These are phyloP conservation scores for Verbena officinalis DNA, from an alignment of 257 asterid species.

Conservation along the genomic window DNA sequence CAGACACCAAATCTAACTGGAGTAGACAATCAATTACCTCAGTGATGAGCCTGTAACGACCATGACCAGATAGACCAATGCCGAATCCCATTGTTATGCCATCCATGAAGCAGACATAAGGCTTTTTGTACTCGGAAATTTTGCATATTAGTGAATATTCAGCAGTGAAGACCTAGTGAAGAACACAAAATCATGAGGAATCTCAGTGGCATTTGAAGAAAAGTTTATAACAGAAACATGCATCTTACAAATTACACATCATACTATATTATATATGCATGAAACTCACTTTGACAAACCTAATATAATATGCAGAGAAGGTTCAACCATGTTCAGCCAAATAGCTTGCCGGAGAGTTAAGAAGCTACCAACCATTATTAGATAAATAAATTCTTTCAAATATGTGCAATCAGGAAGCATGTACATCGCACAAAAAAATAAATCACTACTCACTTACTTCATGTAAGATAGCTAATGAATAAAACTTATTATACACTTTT, in stretches of 20 bases:
- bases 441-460: not conserved
- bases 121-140: constrained; percentile 85
- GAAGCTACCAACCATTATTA: constrained; percentile 11
- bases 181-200: constrained; percentile 19
- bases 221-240: constrained; percentile 11
- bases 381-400: constrained; percentile 9
- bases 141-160: constrained; percentile 95
- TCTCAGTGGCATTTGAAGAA: constrained; percentile 15
- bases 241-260: constrained; percentile 21
- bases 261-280: not conserved
- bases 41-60: constrained; percentile 82
- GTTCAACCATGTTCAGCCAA: not conserved
- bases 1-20: constrained; percentile 20
- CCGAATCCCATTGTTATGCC: constrained; percentile 99
- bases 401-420: constrained; percentile 16
- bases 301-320: constrained; percentile 4
- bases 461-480: not conserved
- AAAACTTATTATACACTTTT: not conserved
- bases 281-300: constrained; percentile 4
- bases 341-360: not conserved
- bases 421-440: not conserved
- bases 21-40: constrained; percentile 57
- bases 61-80: constrained; percentile 94
- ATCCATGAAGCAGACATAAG: constrained; percentile 93
- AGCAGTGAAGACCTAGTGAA: constrained; percentile 77